Conservation (phyloP, 2,329 filamentous ascomycete species). For the Davidsoniella eucalypti region DNA sequence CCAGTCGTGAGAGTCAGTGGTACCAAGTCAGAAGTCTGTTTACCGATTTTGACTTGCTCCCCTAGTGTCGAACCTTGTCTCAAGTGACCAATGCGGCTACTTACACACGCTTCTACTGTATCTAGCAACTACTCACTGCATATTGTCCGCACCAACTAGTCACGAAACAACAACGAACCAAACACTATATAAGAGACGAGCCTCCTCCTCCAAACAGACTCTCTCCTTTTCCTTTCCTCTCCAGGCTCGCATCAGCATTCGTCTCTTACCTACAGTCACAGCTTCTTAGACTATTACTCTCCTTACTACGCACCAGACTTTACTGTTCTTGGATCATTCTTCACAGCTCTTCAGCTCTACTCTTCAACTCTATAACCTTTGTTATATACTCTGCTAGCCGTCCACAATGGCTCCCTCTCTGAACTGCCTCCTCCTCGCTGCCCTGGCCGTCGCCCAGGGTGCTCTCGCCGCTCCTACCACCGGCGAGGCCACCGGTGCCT, state of each 20-base stretch:
- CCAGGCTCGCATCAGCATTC: conserved; percentile 10
- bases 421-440: conserved; percentile 6
- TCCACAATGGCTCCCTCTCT: conserved; percentile 9
- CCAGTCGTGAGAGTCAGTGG: too few relatives aligned
- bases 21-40: too few relatives aligned
- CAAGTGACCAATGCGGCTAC: background rate
- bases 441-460: conserved; percentile 6
- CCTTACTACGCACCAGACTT: background rate
- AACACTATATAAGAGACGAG: background rate
- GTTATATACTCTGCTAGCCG: background rate
- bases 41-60: too few relatives aligned
- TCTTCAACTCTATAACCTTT: background rate
- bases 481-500: conserved; percentile 4
- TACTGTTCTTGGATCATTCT: background rate
- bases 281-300: background rate
- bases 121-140: too few relatives aligned
- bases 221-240: conserved; percentile 1
- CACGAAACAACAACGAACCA: background rate
- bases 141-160: background rate
- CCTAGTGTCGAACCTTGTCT: background rate
- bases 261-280: background rate
- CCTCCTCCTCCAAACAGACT: background rate
- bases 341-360: background rate
- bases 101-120: background rate
- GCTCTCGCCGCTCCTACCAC: conserved; percentile 3